Conservation (phyloP, 2,329 filamentous ascomycete genomes). For the Didymella lethalis region DNA sequence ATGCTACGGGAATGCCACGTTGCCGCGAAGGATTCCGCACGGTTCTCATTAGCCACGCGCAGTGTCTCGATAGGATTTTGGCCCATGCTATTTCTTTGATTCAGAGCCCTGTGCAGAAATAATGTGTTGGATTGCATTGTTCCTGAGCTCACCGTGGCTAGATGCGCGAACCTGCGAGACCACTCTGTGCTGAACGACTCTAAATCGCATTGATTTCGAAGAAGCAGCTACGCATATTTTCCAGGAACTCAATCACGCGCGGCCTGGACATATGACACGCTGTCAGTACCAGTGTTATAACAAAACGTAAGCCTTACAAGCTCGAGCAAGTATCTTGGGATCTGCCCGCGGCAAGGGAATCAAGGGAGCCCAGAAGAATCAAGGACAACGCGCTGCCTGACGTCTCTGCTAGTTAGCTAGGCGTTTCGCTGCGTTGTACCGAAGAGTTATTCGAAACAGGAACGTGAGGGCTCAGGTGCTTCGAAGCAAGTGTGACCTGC, state of each 20-base stretch:
- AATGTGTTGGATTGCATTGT: too few species aligned
- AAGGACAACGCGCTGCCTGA: neutral
- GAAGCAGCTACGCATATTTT: too few species aligned
- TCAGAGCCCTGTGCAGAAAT: neutral
- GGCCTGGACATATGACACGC: too few species aligned
- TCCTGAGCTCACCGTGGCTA: neutral
- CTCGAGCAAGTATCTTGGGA: neutral
- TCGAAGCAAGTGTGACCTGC: neutral
- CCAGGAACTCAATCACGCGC: neutral
- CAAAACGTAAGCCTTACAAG: neutral
- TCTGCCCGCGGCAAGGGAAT: neutral
- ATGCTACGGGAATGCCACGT: slow-evolving; percentile 4
- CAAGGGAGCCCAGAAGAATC: too few species aligned
- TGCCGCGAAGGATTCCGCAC: neutral
- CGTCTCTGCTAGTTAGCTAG: neutral
- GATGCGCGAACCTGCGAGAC: too few species aligned
- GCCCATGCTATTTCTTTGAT: neutral
- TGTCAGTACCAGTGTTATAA: neutral
- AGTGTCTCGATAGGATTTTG: neutral
- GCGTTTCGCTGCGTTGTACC: neutral
- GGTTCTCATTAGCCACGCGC: neutral
- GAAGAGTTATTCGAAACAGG: neutral
- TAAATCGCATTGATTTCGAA: too few species aligned
- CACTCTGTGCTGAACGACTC: too few species aligned
- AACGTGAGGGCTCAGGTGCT: neutral